phyloP scores from a whole-genome alignment of 352 stramenopile genomes.

The Peronospora belbahrii region DNA sequence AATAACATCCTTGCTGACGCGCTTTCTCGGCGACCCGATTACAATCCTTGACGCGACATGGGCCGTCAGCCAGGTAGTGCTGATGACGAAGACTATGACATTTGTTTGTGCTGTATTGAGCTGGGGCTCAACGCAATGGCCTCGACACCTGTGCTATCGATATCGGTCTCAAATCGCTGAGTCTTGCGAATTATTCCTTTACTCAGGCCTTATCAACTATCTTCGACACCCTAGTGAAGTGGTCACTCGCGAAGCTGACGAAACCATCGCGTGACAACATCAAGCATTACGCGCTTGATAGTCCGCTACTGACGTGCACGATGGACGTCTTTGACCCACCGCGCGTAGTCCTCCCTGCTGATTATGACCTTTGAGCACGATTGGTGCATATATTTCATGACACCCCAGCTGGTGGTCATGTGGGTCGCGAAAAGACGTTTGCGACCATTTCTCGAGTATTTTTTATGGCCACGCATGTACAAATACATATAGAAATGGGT shows the following conservation, averaged over 20 bases:
- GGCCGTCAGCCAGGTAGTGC: neutral
- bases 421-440: neutral
- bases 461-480: constrained; percentile 3
- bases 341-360: neutral
- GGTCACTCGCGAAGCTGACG: neutral
- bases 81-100: constrained; percentile 2
- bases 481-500: neutral
- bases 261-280: neutral
- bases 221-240: neutral
- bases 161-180: constrained; percentile 1
- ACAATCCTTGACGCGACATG: neutral
- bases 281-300: neutral
- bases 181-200: neutral
- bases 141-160: neutral
- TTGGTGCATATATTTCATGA: neutral
- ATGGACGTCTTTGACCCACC: neutral
- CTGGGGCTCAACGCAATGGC: neutral
- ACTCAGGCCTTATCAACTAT: neutral
- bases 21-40: constrained; percentile 14
- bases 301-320: neutral
- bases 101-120: neutral
- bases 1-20: constrained; percentile 22
- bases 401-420: neutral
- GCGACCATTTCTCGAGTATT: neutral
- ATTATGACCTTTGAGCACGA: neutral